phyloP scores from a whole-genome alignment of 2,329 filamentous ascomycete species.

The Alternaria burnsii region DNA sequence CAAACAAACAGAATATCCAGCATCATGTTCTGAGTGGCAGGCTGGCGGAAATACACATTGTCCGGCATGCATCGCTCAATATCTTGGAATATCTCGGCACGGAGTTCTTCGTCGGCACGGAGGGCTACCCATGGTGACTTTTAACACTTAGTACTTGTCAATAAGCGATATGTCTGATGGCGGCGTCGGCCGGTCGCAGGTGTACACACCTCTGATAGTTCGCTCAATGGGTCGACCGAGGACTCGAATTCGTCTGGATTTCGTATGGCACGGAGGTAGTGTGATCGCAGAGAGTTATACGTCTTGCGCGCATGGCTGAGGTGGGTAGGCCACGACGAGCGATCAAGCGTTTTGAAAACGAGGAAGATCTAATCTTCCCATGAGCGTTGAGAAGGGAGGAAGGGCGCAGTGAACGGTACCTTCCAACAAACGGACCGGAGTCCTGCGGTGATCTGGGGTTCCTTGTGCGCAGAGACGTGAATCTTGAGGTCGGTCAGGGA shows the following conservation, averaged over 20 bases:
- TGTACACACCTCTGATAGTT: conserved; percentile 71
- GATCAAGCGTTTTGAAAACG: conserved; percentile 73
- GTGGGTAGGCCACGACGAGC: conserved; percentile 72
- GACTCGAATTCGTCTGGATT: conserved; percentile 82
- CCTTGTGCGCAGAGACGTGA: conserved; percentile 47
- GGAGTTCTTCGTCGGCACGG: conserved; percentile 81
- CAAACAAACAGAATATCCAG: conserved; percentile 92
- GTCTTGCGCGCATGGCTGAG: conserved; percentile 73
- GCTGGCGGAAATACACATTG: conserved; percentile 86
- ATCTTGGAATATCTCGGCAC: conserved; percentile 92
- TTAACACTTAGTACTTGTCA: conserved; percentile 60
- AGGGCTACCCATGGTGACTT: conserved; percentile 93
- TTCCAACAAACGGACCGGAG: conserved; percentile 94
- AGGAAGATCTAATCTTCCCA: conserved; percentile 72
- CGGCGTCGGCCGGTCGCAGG: conserved; percentile 23
- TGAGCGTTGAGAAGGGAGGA: conserved; percentile 5
- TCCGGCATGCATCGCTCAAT: conserved; percentile 91
- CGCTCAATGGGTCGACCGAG: conserved; percentile 82
- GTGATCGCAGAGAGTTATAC: conserved; percentile 76
- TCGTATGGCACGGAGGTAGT: conserved; percentile 82
- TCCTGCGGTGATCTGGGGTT: conserved; percentile 63
- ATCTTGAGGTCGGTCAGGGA: conserved; percentile 50
- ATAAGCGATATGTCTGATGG: conserved; percentile 38
- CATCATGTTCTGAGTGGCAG: conserved; percentile 79
- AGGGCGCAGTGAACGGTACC: conserved; percentile 55